Base-by-base conservation (phyloP, 176 grass and related monocot genomes). In the Raddia distichophylla region DNA sequence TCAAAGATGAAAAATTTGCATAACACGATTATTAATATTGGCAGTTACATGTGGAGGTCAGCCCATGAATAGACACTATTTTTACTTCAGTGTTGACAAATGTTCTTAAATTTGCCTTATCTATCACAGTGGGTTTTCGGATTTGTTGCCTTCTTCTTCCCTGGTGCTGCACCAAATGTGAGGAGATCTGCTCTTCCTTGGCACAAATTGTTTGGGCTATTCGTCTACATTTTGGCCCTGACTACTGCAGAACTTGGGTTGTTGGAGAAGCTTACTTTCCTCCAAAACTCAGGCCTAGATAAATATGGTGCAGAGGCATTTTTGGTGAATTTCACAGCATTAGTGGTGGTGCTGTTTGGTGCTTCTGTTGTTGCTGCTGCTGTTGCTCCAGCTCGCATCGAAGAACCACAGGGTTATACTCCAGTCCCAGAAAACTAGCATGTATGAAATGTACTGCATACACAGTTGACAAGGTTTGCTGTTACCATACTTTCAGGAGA, bases 211-310 rank as follows among this genome's bases (percentile, higher is more conserved):
- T 92, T 94, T 74, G 94, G 94, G 18, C 69, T 97, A 56, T 92
- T 94, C 10, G 86, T 94, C 43, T 97, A 97, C 73, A 89, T 94
- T 60, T 86, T 94, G 74, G 92, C 94, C 49, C 67, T 97, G 35
- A 87, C 73, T 71, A 97, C 78, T 14, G 87, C 83, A 59, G 73
- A 89, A 63, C 79, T 94, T 35, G 94, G 92, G 0, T 85, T 97
- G 75, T 65, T 94, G 47, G 92, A 97, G 83, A 97, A 97, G 73
- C 89, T 97, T 53, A 92, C 92, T 46, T 94, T 97, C 80, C 86
- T 97, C 14, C 83, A 97, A 80, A 94, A 11, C 83, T 74, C 87
- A 45, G 92, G 90, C 18, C 78, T 98, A 0, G 78, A 85, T 33
- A 94, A 94, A 60, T 94, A 93, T 69, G 84, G 95, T 11, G 48